Conservation (phyloP, 148 eudicot genomes). For the Linanthus parryae region DNA sequence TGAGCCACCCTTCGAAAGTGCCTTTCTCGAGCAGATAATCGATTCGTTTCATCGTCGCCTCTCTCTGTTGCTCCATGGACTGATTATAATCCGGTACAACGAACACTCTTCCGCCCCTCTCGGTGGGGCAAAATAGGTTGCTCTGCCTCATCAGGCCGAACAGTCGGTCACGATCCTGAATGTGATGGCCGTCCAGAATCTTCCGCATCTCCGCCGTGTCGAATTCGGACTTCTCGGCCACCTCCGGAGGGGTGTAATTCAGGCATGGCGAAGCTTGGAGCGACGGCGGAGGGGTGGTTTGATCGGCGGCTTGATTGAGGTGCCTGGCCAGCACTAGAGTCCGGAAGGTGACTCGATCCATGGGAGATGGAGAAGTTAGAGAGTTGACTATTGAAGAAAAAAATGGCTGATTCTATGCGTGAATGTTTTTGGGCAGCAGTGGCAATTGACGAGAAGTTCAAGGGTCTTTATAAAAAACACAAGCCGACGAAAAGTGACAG, state of each 20-base stretch:
- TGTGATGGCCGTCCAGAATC: conserved; percentile 2
- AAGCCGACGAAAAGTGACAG: too few species aligned
- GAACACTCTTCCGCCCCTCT: conserved; percentile 41
- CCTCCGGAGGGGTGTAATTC: conserved; percentile 4
- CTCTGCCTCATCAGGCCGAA: conserved; percentile 16
- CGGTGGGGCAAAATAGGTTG: conserved; percentile 41
- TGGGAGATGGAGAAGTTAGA: too few species aligned
- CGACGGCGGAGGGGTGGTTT: background rate
- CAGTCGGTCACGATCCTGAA: conserved; percentile 1
- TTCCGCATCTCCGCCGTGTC: conserved; percentile 3
- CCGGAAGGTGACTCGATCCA: background rate
- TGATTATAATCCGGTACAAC: conserved; percentile 62
- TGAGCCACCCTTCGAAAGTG: too few species aligned
- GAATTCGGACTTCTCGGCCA: conserved; percentile 1
- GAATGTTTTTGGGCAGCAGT: too few species aligned
- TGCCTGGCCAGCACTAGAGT: conserved; percentile 1
- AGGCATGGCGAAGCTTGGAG: background rate
- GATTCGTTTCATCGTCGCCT: conserved; percentile 50
- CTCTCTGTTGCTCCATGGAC: conserved; percentile 77
- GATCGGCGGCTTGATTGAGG: background rate
- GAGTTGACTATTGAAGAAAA: too few species aligned
- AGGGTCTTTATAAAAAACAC: too few species aligned
- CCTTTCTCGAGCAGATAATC: too few species aligned
- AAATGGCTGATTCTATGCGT: too few species aligned
- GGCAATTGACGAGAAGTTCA: too few species aligned